Percentiles rank a stretch among this genome's conserved stretches.
Evolutionary conservation across 106 monocot species (phyloP).

Genomic region (Dioscorea dumetorum): DNA sequence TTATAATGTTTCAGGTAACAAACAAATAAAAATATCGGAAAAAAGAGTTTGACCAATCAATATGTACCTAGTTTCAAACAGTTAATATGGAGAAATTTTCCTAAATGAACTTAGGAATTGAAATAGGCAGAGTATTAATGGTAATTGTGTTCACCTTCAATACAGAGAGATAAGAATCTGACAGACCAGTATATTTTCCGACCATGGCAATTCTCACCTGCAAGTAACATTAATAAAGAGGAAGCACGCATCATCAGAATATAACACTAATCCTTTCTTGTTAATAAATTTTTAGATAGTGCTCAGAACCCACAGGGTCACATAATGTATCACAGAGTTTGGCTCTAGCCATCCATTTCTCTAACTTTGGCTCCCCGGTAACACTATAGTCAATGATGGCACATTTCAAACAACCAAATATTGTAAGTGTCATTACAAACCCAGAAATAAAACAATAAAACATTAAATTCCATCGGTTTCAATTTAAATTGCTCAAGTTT

Average conservation of each 20-base stretch:
- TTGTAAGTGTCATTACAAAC: neutral
- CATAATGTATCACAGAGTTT: slow-evolving; percentile 50
- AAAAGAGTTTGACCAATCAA: too few relatives aligned
- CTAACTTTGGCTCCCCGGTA: slow-evolving; percentile 42
- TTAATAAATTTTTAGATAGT: too few relatives aligned
- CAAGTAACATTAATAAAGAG: slow-evolving; percentile 4
- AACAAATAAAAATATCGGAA: too few relatives aligned
- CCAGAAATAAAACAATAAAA: too few relatives aligned
- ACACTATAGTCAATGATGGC: slow-evolving; percentile 21
- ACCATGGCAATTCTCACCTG: slow-evolving; percentile 99
- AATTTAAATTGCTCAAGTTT: slow-evolving; percentile 3
- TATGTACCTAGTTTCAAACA: too few relatives aligned
- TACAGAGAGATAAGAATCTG: slow-evolving; percentile 92
- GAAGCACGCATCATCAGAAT: too few relatives aligned
- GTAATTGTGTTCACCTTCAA: slow-evolving; percentile 47
- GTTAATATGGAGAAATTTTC: too few relatives aligned
- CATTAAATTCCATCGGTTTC: too few relatives aligned
- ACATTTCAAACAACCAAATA: neutral
- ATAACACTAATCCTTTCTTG: too few relatives aligned
- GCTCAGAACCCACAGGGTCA: slow-evolving; percentile 43
- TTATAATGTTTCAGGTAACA: too few relatives aligned
- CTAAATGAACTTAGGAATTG: neutral
- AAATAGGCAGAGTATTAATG: neutral
- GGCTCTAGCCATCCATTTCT: slow-evolving; percentile 70
- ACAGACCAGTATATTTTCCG: slow-evolving; percentile 91